Evolutionary conservation across 2,329 filamentous ascomycete genomes (phyloP), one percentile per base, ranked within the genome.

Genomic region (Colletotrichum kahawae): DNA sequence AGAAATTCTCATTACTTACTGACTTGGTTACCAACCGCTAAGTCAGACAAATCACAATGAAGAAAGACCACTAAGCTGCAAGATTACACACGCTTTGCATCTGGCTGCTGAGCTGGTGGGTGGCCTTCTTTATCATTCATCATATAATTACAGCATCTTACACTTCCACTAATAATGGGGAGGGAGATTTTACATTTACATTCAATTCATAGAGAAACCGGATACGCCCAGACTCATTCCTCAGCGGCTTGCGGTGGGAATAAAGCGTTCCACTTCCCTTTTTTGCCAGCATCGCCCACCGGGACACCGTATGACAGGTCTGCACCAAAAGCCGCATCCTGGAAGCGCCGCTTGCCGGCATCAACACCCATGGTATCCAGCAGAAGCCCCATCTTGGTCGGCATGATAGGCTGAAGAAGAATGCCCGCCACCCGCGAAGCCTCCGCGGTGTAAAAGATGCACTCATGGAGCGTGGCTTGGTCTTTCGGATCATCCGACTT

Each of bases 391-490:
- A 95, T 90, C 83, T 97, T 98, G 54, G 86, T 88, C 0, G 97
- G 97, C 90, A 99, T 98, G 81, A 96, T 95, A 2, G 97, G 95
- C 83, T 98, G 96, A 59, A 99, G 86, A 62, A 98, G 87, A 78
- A 99, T 98, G 16, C 93, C 95, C 1, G 89, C 87, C 29, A 98
- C 91, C 48, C 97, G 93, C 62, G 98, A 82, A 6, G 93, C 90
- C 84, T 99, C 97, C 10, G 93, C 90, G 57, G 89, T 88, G 57
- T 93, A 88, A 82, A 91, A 98, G 33, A 99, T 88, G 48, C 90
- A 89, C 78, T 88, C 87, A 77, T 93, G 86, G 18, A 93, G 84
- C 4, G 88, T 83, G 59, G 70, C 81, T 1, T 82, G 83, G 38
- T 84, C 83, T 4, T 82, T 79, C 0, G 79, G 77, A 7, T 83